Conservation (phyloP, 176 grass and related monocot species). For the Cenchrus americanus region DNA sequence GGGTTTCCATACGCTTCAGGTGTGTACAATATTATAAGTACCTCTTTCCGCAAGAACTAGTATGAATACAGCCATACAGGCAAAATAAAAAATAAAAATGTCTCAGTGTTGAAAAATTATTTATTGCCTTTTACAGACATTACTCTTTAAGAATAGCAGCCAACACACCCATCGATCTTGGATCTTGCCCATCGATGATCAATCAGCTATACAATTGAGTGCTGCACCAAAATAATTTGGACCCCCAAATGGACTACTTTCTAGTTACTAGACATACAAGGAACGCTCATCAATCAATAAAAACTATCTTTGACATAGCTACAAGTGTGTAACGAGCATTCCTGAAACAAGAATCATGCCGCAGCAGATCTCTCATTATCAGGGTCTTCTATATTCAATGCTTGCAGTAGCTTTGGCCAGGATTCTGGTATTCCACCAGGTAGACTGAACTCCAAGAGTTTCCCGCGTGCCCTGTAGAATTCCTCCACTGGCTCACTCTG, state of each 20-base stretch:
- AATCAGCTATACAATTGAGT: conserved; percentile 48
- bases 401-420: conserved; percentile 86
- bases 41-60: neutral
- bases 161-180: conserved; percentile 7
- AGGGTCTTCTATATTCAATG: conserved; percentile 74
- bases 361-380: conserved; percentile 63
- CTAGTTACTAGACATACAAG: conserved; percentile 32
- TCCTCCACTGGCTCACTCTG: conserved; percentile 88
- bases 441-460: conserved; percentile 88
- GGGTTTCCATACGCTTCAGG: neutral
- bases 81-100: too few relatives aligned
- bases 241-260: conserved; percentile 4
- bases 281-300: conserved; percentile 6
- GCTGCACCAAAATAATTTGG: conserved; percentile 27
- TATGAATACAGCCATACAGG: neutral
- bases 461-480: conserved; percentile 73
- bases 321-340: conserved; percentile 1
- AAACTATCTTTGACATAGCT: neutral
- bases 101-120: neutral
- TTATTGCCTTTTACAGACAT: neutral
- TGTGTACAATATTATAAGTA: neutral
- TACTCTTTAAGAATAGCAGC: conserved; percentile 20
- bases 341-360: conserved; percentile 47
- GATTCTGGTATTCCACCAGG: conserved; percentile 80
- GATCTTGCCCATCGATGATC: conserved; percentile 1